These are phyloP conservation scores for Tuber melanosporum DNA, from an alignment of 495 filamentous ascomycete genomes.

Conservation along the genomic window DNA sequence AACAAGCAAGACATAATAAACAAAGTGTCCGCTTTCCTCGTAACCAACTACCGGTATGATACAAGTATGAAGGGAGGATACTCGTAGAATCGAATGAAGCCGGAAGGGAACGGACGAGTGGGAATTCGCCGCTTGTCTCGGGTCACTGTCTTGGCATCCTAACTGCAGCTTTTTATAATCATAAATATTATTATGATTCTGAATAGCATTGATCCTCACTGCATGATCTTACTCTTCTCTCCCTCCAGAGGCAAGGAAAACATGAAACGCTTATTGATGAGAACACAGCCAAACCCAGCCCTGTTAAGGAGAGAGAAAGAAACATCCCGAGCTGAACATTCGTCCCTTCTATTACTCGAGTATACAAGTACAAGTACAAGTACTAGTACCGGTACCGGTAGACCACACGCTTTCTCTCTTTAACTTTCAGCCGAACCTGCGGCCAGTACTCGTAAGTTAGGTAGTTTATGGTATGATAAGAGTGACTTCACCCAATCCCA, in stretches of 20 bases:
- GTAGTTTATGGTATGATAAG: not conserved
- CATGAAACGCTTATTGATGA: no score
- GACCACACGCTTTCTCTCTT: no score
- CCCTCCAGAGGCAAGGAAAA: no score
- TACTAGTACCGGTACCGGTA: no score
- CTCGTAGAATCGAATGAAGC: not conserved
- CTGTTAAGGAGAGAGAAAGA: no score
- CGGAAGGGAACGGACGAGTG: constrained; percentile 5
- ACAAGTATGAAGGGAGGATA: no score
- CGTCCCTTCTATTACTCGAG: not conserved
- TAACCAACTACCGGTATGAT: not conserved
- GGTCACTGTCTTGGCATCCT: not conserved
- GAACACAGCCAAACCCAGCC: no score
- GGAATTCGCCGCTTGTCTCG: not conserved
- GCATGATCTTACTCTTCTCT: no score
- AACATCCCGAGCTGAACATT: no score
- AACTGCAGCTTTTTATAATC: not conserved
- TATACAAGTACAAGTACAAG: no score
- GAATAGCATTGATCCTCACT: no score
- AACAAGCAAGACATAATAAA: not conserved
- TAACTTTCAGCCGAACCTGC: not conserved
- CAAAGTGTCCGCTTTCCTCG: not conserved
- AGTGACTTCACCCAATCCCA: not conserved
- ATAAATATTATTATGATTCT: no score
- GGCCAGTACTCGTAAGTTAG: not conserved